Percentiles rank a stretch among this genome's conserved stretches.
Evolutionary conservation across 1,284 basidiomycete species (phyloP).

Genomic region (Melanopsichium pennsylvanicum): DNA sequence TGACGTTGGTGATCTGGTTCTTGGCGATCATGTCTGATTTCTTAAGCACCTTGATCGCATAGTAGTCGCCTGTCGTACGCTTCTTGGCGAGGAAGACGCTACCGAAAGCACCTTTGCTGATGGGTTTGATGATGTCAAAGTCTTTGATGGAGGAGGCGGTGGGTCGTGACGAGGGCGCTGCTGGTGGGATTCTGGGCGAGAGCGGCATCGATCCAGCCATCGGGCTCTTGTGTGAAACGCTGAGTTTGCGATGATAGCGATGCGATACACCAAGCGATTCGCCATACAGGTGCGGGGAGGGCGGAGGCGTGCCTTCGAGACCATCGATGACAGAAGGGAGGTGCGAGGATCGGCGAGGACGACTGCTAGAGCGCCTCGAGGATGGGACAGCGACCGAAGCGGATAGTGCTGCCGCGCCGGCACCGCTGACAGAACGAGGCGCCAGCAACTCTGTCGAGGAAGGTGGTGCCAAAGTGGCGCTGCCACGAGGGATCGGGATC

Average conservation of each 20-base stretch:
- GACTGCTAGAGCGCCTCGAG: slow-evolving; percentile 27
- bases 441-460: slow-evolving; percentile 14
- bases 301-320: slow-evolving; percentile 50
- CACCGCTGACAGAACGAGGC: slow-evolving; percentile 11
- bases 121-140: slow-evolving; percentile 99
- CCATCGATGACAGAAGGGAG: slow-evolving; percentile 16
- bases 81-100: slow-evolving; percentile 98
- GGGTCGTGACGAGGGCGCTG: slow-evolving; percentile 78
- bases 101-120: slow-evolving; percentile 95
- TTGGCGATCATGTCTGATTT: slow-evolving; percentile 99
- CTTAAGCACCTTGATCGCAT: slow-evolving; percentile 98
- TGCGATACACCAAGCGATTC: slow-evolving; percentile 35
- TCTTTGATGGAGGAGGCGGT: slow-evolving; percentile 94
- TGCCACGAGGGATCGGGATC: slow-evolving; percentile 51
- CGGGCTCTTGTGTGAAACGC: slow-evolving; percentile 48
- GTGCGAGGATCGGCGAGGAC: slow-evolving; percentile 44
- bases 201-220: slow-evolving; percentile 67
- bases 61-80: slow-evolving; percentile 96
- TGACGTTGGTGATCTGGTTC: slow-evolving; percentile 99
- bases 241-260: slow-evolving; percentile 40
- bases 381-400: slow-evolving; percentile 6
- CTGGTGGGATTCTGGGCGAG: slow-evolving; percentile 86
- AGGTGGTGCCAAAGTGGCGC: slow-evolving; percentile 11
- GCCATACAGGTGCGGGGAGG: slow-evolving; percentile 54
- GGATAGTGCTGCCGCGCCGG: slow-evolving; percentile 3